Conservation (phyloP, 2,329 filamentous ascomycete genomes). For the Diaporthe eres region DNA sequence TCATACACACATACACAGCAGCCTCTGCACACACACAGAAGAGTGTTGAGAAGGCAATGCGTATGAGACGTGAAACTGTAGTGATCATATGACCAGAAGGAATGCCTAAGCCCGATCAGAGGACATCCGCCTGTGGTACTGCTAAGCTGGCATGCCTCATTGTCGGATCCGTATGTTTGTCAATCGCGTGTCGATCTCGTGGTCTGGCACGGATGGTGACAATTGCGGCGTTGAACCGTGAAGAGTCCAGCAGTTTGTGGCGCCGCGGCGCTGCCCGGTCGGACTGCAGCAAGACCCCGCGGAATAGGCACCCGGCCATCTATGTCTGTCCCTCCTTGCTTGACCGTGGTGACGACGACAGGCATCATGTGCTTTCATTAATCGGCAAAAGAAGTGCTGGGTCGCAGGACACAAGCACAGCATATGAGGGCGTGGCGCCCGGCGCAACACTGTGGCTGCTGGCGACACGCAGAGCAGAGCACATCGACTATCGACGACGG, state of each 20-base stretch:
- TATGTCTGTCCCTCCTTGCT: neutral
- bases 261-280: constrained; percentile 4
- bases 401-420: neutral
- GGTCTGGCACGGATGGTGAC: neutral
- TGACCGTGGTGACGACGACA: neutral
- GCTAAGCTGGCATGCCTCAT: neutral
- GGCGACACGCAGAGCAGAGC: neutral
- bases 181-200: no score
- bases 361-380: neutral
- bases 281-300: neutral
- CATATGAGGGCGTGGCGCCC: neutral
- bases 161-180: neutral
- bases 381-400: neutral
- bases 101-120: neutral
- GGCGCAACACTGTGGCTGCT: neutral
- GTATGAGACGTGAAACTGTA: neutral
- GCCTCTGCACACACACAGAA: neutral
- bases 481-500: neutral
- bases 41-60: neutral
- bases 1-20: neutral
- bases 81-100: neutral
- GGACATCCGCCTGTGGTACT: no score
- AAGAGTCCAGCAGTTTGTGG: constrained; percentile 4
- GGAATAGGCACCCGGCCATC: neutral
- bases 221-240: neutral